Evolutionary conservation across 2,329 filamentous ascomycete species (phyloP), one percentile per base, ranked within the genome.

Genomic region (Bipolaris gigantea): DNA sequence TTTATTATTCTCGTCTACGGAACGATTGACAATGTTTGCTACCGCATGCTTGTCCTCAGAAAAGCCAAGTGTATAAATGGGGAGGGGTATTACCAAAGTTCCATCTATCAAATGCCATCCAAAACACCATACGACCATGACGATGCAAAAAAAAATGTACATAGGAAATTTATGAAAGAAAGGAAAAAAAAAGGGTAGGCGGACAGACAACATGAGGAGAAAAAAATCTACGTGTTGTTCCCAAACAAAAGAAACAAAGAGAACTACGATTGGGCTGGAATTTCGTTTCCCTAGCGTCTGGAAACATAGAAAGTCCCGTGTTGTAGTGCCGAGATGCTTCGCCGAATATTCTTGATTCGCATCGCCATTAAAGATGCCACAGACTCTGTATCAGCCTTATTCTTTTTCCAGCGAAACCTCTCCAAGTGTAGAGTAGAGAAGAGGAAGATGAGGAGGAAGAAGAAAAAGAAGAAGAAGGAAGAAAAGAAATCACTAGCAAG

Each of bases 61-160:
- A 30, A 30, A 30, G 27, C 27, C 27, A 30, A 30, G 27, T 30
- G 27, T 30, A 30, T 30, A 30, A 23, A 45, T 23, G 16, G 27
- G 53, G 49, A 21, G 50, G 57, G 57, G 57, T 60, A 60, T 60
- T 57, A 60, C 57, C 57, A 57, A 50, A 30, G 18, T 38, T 50
- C 50, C 52, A 55, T 59, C 50, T 50, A 48, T 45, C 36, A 35
- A 46, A 32, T 39, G 35, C 41, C 50, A 46, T 38, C 42, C 44
- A n/a, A 34, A 44, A 52, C 21, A 33, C 40, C 51, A 38, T 33
- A 34, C 32, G n/a, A 30, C 18, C 16, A 15, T 35, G 13, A 27
- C 4, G 13, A 18, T 47, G 43, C 11, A 19, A 39, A 15, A 30
- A 19, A 39, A 15, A 30, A 30, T 30, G 27, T 30, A 30, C 27